phyloP scores from a whole-genome alignment of 331 rosid species.

The Malus hybrid region DNA sequence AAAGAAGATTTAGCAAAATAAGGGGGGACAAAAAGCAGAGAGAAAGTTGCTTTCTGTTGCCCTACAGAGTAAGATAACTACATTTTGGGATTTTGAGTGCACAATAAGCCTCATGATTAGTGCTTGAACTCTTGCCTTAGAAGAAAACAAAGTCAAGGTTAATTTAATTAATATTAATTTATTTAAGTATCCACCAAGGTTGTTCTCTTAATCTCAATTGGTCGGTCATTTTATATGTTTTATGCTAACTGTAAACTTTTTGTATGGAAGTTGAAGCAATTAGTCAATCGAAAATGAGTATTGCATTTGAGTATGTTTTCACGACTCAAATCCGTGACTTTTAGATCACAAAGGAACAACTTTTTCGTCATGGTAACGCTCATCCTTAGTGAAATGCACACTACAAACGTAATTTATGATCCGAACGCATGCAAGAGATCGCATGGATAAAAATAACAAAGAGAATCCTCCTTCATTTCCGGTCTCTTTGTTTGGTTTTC shows the following conservation, averaged over 20 bases:
- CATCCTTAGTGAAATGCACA: neutral
- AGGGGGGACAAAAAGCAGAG: neutral
- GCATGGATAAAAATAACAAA: neutral
- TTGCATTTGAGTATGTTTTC: too few species aligned
- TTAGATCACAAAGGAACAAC: too few species aligned
- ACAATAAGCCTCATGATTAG: slow-evolving; percentile 21
- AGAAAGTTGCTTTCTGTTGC: slow-evolving; percentile 10
- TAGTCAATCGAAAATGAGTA: neutral
- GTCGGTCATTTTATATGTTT: slow-evolving; percentile 21
- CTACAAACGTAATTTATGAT: neutral
- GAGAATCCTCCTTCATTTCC: neutral
- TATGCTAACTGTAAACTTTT: neutral
- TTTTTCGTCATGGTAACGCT: too few species aligned
- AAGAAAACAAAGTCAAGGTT: slow-evolving; percentile 22
- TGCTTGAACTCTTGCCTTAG: slow-evolving; percentile 26
- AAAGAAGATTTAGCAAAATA: slow-evolving; percentile 16
- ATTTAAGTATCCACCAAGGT: slow-evolving; percentile 1
- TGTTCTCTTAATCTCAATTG: slow-evolving; percentile 13
- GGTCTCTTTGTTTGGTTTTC: slow-evolving; percentile 8
- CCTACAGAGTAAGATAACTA: slow-evolving; percentile 6
- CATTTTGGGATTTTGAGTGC: slow-evolving; percentile 15
- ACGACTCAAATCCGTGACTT: too few species aligned
- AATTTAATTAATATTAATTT: slow-evolving; percentile 3
- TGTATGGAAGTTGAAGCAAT: slow-evolving; percentile 3
- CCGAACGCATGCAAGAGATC: neutral